Evolutionary conservation across 2,329 filamentous ascomycete genomes (phyloP).

Genomic region (Xylariaceae sp.): DNA sequence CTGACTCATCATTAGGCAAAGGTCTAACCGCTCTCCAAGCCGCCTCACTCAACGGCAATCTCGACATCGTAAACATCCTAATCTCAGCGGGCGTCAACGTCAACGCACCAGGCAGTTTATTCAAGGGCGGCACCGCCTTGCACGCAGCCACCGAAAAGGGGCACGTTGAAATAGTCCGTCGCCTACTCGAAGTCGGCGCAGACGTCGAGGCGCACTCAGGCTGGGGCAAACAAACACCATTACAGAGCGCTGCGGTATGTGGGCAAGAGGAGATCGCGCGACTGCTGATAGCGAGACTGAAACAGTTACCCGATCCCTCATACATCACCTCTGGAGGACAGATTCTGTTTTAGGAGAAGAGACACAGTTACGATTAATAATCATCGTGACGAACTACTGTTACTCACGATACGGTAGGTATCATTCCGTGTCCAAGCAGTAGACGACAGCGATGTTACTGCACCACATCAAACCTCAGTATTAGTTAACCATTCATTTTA

Average conservation of each 20-base stretch:
- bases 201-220: slow-evolving; percentile 31
- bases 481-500: too few species aligned
- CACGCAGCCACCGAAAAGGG: slow-evolving; percentile 34
- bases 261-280: slow-evolving; percentile 38
- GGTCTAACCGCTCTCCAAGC: slow-evolving; percentile 38
- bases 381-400: too few species aligned
- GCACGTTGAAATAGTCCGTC: slow-evolving; percentile 21
- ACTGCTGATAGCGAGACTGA: slow-evolving; percentile 27
- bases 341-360: too few species aligned
- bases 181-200: slow-evolving; percentile 34
- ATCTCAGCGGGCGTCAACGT: slow-evolving; percentile 29
- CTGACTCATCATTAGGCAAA: slow-evolving; percentile 17
- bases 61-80: slow-evolving; percentile 24
- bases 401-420: too few species aligned
- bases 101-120: slow-evolving; percentile 30
- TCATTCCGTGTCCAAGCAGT: too few species aligned
- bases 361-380: too few species aligned
- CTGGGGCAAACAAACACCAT: slow-evolving; percentile 28
- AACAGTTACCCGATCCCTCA: neutral
- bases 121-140: slow-evolving; percentile 35
- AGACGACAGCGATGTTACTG: too few species aligned
- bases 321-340: too few species aligned
- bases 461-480: too few species aligned
- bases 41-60: slow-evolving; percentile 29
- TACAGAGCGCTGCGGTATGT: slow-evolving; percentile 33